phyloP scores from a whole-genome alignment of 2,329 filamentous ascomycete species.

The Dactylellina parvicollis region DNA sequence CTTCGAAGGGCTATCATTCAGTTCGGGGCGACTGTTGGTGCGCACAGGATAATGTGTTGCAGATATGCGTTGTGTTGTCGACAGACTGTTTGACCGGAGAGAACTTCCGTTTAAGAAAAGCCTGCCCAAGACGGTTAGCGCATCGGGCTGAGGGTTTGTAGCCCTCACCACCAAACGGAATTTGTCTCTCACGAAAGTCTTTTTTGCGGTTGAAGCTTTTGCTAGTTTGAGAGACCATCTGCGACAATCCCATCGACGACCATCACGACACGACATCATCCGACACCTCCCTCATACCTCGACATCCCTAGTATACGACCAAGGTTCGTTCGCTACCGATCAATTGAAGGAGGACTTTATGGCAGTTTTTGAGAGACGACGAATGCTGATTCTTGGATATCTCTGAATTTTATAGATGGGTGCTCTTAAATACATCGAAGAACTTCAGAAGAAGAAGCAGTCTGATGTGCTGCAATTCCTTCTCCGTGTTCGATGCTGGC shows the following conservation, averaged over 20 bases:
- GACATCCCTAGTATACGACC: conserved; percentile 45
- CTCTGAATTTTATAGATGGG: conserved; percentile 75
- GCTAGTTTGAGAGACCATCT: conserved; percentile 22
- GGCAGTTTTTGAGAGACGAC: background rate
- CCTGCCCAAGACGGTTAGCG: conserved; percentile 24
- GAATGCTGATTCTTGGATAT: conserved; percentile 40
- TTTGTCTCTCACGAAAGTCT: conserved; percentile 36
- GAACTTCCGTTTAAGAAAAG: background rate
- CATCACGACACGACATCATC: conserved; percentile 35
- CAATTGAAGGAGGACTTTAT: conserved; percentile 16
- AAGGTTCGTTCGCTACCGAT: conserved; percentile 46
- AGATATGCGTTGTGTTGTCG: conserved; percentile 13
- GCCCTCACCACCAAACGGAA: conserved; percentile 47
- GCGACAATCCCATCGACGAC: conserved; percentile 38
- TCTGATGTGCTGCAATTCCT: conserved; percentile 99
- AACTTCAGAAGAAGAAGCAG: conserved; percentile 99
- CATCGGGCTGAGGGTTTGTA: conserved; percentile 36
- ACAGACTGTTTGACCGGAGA: conserved; percentile 3
- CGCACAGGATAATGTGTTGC: background rate
- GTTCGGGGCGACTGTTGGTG: too few species aligned
- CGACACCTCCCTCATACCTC: conserved; percentile 10
- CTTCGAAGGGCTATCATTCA: too few species aligned
- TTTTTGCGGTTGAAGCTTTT: conserved; percentile 16
- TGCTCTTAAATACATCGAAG: conserved; percentile 99
- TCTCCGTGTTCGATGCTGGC: conserved; percentile 99